Conservation (phyloP, 306 rosid genomes). For the Prunus mongolica region DNA sequence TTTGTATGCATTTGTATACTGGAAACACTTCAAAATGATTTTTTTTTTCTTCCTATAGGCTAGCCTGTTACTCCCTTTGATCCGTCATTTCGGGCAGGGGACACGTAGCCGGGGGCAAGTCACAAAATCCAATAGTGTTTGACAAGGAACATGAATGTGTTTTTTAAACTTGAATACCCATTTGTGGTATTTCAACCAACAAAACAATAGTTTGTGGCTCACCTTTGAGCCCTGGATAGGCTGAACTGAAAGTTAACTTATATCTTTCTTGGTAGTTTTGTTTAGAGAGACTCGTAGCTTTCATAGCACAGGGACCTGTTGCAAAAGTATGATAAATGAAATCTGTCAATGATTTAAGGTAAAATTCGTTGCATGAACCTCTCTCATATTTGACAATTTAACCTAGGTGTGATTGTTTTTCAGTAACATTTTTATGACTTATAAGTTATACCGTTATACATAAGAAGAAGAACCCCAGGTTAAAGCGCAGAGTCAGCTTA, state of each 20-base stretch:
- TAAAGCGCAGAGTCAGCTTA: no score
- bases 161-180: neutral
- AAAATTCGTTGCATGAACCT: no score
- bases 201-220: neutral
- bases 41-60: neutral
- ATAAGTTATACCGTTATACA: no score
- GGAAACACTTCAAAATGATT: neutral
- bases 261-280: neutral
- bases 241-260: no score
- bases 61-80: no score
- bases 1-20: conserved; percentile 24
- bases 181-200: neutral
- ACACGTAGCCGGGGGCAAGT: no score
- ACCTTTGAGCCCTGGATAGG: neutral
- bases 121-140: neutral
- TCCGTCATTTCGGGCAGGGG: no score
- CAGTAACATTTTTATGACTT: no score
- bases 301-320: neutral
- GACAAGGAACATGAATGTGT: neutral
- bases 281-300: no score
- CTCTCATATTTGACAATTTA: no score
- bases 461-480: no score
- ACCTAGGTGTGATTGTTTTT: no score
- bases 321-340: neutral
- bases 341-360: neutral